Evolutionary conservation across 768 basidiomycete species (phyloP).

Genomic region (Auricularia sp.): DNA sequence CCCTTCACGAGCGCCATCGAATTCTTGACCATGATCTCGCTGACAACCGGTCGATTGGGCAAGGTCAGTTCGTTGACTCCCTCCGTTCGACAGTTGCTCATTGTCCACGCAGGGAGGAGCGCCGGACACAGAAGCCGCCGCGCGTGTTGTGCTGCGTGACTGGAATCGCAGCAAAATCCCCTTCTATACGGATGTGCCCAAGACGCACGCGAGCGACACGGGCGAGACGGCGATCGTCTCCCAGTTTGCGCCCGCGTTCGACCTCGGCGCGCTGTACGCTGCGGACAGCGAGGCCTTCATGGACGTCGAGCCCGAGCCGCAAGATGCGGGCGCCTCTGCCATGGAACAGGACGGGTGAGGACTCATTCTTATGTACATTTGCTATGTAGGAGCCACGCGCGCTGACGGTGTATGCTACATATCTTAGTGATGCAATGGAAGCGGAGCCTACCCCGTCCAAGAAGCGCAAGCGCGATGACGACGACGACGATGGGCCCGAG

Average conservation of each 20-base stretch:
- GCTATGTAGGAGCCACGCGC: not conserved
- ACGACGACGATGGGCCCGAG: constrained; percentile 2
- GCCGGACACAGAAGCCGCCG: constrained; percentile 74
- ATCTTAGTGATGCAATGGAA: not conserved
- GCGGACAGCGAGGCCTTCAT: constrained; percentile 28
- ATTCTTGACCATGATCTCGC: constrained; percentile 83
- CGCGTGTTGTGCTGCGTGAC: constrained; percentile 73
- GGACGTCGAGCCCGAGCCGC: constrained; percentile 30
- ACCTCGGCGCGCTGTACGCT: constrained; percentile 59
- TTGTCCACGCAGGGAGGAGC: constrained; percentile 60
- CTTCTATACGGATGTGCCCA: constrained; percentile 73
- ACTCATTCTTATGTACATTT: not conserved
- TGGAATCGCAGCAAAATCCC: constrained; percentile 97
- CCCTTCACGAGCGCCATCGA: constrained; percentile 61
- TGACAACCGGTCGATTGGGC: constrained; percentile 70
- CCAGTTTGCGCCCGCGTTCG: constrained; percentile 67
- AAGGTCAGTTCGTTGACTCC: constrained; percentile 40
- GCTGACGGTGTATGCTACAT: not conserved
- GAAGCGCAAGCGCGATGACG: constrained; percentile 2
- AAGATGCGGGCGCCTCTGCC: constrained; percentile 23
- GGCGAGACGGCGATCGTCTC: constrained; percentile 72
- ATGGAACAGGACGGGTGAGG: constrained; percentile 33
- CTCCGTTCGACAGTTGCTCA: not conserved
- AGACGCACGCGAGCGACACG: constrained; percentile 69
- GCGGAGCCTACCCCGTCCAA: constrained; percentile 2